phyloP scores from a whole-genome alignment of 805 yeast genomes.

The Maudiozyma barnettii region DNA sequence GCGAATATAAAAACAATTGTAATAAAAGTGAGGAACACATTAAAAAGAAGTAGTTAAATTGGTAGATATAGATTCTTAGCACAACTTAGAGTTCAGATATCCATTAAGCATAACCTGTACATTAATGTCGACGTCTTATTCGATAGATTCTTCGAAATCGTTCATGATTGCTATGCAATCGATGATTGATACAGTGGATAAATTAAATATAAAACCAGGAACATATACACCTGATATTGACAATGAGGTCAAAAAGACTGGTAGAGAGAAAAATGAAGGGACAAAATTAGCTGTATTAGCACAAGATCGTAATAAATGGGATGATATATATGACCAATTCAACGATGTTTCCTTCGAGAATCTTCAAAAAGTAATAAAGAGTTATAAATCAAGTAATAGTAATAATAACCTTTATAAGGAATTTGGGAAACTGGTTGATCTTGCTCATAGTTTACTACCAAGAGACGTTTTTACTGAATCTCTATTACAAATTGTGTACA shows the following conservation, averaged over 20 bases:
- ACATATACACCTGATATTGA: conserved; percentile 24
- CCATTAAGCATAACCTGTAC: neutral
- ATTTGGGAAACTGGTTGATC: conserved; percentile 10
- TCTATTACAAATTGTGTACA: conserved; percentile 21
- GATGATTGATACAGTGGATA: conserved; percentile 43
- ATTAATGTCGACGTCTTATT: conserved; percentile 40
- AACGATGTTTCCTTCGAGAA: conserved; percentile 23
- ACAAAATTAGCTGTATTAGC: conserved; percentile 28
- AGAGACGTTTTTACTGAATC: conserved; percentile 27
- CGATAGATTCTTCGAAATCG: conserved; percentile 59
- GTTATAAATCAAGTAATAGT: conserved; percentile 8
- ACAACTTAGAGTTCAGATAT: no score
- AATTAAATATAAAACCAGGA: conserved; percentile 18
- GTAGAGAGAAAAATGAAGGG: conserved; percentile 23
- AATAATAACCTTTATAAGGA: conserved; percentile 12
- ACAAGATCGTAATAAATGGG: conserved; percentile 32
- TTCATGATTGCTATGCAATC: conserved; percentile 72
- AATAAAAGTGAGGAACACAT: no score
- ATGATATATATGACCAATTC: conserved; percentile 30
- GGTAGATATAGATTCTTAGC: no score
- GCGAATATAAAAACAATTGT: no score
- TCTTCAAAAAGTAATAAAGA: conserved; percentile 13
- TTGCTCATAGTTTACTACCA: conserved; percentile 24
- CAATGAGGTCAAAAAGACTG: conserved; percentile 16
- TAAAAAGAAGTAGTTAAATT: no score